Base-by-base conservation (phyloP, 2,329 filamentous ascomycete genomes). In the Talaromyces albobiverticillius region DNA sequence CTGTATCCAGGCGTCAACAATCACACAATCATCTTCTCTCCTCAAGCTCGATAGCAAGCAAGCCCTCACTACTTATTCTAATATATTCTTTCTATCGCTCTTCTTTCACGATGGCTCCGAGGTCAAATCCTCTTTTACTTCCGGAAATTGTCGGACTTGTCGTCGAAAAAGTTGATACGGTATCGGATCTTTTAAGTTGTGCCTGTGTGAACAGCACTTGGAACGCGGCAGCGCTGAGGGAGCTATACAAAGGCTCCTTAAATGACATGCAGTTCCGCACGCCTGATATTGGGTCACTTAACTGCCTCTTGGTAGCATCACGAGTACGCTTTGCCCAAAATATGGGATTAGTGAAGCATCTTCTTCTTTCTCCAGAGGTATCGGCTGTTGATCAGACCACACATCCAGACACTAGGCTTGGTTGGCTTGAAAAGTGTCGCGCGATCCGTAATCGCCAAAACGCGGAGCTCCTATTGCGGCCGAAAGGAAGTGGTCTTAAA, bases 191-290 rank as follows among this genome's bases (percentile, higher is more conserved):
- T 23, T 20, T 43, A 4, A 42, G n/a, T 20, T 51, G 25, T n/a
- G n/a, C 11, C 25, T 42, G 48, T 6, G 48, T 51, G 9, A 51
- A 51, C 40, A 51, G 14, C 14, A 31, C 16, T 7, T 51, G 48
- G 25, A 42, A 43, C 6, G 18, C 20, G 16, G 5, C 11, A 18
- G 38, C 48, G 3, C 16, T 29, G 48, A 43, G 22, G 10, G 14
- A 29, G n/a, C 48, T 51, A 23, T 51, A 51, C 16, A 42, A 18
- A 42, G 38, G 25, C 9, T 31, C 16, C 18, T 13, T 42, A 22
- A 51, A 42, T n/a, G 38, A 51, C 25, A 42, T 43, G 38, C 36
- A 29, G 8, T 51, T 31, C 18, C 38, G 48, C n/a, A 51, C 38
- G 20, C 38, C 48, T 3, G 26, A 51, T 8, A 42, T 51, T 41